phyloP scores from a whole-genome alignment of 805 yeast species.

The Isabelozyma heimii region DNA sequence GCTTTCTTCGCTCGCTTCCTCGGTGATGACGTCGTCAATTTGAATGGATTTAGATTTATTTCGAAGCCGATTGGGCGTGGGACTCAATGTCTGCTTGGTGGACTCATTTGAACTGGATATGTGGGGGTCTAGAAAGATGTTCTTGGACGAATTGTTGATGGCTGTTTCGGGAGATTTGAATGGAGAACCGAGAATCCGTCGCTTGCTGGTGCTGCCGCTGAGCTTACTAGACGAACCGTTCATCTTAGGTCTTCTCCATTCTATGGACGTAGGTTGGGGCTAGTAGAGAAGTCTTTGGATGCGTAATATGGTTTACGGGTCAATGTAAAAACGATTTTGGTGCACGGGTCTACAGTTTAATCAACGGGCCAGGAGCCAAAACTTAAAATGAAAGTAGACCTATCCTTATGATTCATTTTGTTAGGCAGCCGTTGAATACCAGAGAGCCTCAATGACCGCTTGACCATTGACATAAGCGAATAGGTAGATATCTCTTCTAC shows the following conservation, averaged over 20 bases:
- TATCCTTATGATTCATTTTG: too few species aligned
- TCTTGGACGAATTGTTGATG: not conserved
- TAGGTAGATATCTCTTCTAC: too few species aligned
- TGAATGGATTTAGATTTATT: not conserved
- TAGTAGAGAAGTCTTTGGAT: too few species aligned
- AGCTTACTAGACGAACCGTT: not conserved
- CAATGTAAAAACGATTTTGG: too few species aligned
- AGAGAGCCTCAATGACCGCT: too few species aligned
- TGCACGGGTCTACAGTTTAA: too few species aligned
- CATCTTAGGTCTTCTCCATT: not conserved
- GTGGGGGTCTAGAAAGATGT: not conserved
- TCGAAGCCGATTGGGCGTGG: not conserved
- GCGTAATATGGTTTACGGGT: too few species aligned
- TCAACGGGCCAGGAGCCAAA: too few species aligned
- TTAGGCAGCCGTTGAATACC: too few species aligned
- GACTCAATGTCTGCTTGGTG: not conserved
- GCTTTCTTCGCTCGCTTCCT: not conserved
- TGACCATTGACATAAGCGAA: too few species aligned
- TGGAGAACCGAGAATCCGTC: constrained; percentile 23
- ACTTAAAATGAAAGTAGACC: too few species aligned
- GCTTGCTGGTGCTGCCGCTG: constrained; percentile 1
- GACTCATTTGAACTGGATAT: not conserved
- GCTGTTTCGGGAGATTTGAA: constrained; percentile 15
- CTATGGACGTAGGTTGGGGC: not conserved
- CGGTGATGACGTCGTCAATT: not conserved